Conservation (phyloP, 2,329 filamentous ascomycete genomes). For the Verticillium alfalfae region DNA sequence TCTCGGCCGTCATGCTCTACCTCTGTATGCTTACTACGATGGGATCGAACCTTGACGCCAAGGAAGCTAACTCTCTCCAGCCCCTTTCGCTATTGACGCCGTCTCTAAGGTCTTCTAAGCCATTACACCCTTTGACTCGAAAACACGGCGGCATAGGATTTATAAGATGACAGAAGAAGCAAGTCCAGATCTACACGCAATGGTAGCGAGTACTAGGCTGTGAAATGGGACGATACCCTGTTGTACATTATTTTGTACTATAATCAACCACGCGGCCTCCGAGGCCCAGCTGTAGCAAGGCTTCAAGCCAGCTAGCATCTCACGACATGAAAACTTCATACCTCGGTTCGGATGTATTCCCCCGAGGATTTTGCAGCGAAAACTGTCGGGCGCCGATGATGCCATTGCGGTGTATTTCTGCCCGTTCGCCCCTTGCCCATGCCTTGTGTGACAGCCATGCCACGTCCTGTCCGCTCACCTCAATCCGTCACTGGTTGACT, state of each 20-base stretch:
- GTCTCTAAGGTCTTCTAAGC: slow-evolving; percentile 36
- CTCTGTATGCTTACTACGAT: slow-evolving; percentile 54
- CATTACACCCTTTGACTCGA: neutral
- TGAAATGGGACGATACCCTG: slow-evolving; percentile 5
- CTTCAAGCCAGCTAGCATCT: neutral
- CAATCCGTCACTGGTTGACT: neutral
- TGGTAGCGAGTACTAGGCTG: neutral
- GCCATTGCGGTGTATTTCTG: neutral
- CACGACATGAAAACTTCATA: neutral
- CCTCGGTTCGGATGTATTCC: neutral
- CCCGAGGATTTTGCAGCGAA: neutral
- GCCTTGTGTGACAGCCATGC: neutral
- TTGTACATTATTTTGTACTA: slow-evolving; percentile 11
- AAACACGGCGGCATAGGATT: neutral
- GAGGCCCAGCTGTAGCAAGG: neutral
- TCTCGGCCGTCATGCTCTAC: slow-evolving; percentile 65
- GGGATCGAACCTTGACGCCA: neutral
- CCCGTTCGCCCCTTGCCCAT: neutral
- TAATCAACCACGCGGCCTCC: neutral
- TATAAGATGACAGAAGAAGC: neutral
- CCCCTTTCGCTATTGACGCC: slow-evolving; percentile 54
- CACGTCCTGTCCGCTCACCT: neutral
- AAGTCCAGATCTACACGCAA: neutral
- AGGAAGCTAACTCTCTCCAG: slow-evolving; percentile 22
- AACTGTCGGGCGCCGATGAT: neutral